Evolutionary conservation across 176 grass and related monocot species (phyloP), one percentile per base, ranked within the genome.

Genomic region (Otatea glauca): DNA sequence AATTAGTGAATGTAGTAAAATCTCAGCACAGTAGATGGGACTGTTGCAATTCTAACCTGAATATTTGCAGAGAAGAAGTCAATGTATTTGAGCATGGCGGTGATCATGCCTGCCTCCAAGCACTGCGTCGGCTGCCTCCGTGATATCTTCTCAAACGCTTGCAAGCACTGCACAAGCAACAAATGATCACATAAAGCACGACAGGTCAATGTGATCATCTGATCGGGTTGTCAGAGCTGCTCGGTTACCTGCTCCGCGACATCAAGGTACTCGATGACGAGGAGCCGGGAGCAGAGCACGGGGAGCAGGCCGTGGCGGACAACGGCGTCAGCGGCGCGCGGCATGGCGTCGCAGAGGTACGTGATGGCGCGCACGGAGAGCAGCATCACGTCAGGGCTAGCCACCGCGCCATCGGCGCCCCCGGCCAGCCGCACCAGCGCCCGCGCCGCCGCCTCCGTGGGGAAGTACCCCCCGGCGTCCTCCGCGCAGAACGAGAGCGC

Each of bases 141-240:
- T 4, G 96, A 99, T 78, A 96, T 96, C 81, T 99, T 99, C 86
- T 99, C 96, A 78, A 99, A 92, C 47, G 96, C 93, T 94, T 98
- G 93, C 75, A 96, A 75, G 79, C 93, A 92, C 96, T 99, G 81
- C 44, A 49, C 5, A 53, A 15, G 20, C 42, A 79, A 83, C 24
- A 47, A 60, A 43, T 21, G 29, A 37, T 75, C 76, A 21, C 49
- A 32, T 67, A 49, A 75, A 82, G 49, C 25, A 7, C 32, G 61
- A 54, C 89, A 62, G n/a, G 10, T 24, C 55, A 80, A 70, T 84
- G 75, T 35, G 80, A 75, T 78, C 3, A 16, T 61, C 9, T 7
- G 72, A 82, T 82, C 29, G 50, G 72, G 55, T 54, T 37, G 20
- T 12, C 17, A 3, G 54, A 70, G 23, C 37, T 25, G 21, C 27